These are phyloP conservation scores for Leishmania turanica DNA, from an alignment of 208 protist species.

Conservation along the genomic window DNA sequence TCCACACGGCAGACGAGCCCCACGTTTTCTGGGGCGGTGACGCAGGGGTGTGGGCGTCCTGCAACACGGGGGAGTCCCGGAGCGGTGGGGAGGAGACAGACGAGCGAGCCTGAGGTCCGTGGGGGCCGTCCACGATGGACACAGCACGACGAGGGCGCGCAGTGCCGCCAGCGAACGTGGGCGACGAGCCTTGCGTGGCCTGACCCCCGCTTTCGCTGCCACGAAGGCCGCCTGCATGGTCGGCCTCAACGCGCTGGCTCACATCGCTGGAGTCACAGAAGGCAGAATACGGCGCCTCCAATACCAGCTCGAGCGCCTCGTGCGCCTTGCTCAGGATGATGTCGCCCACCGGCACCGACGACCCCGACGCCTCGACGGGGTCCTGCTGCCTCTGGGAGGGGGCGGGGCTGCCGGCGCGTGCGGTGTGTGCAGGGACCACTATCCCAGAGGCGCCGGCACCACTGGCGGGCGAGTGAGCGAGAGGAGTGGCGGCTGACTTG, in stretches of 20 bases:
- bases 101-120: neutral
- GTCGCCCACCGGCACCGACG: slow-evolving; percentile 47
- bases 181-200: slow-evolving; percentile 4
- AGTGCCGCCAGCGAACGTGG: neutral
- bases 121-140: slow-evolving; percentile 9
- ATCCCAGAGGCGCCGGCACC: slow-evolving; percentile 6
- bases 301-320: slow-evolving; percentile 45
- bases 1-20: neutral
- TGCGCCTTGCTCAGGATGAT: slow-evolving; percentile 64
- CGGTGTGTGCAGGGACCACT: neutral
- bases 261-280: neutral
- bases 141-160: neutral
- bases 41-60: neutral
- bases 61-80: neutral
- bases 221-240: neutral
- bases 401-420: neutral
- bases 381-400: slow-evolving; percentile 2
- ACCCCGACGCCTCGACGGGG: slow-evolving; percentile 7
- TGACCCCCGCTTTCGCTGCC: neutral
- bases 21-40: neutral
- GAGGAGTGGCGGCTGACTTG: neutral
- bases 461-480: neutral
- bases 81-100: neutral
- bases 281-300: neutral
- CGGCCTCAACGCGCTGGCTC: neutral